Evolutionary conservation across 139 green algal species (phyloP), one percentile per base, ranked within the genome.

Genomic region (Astrephomene gubernaculifera): DNA sequence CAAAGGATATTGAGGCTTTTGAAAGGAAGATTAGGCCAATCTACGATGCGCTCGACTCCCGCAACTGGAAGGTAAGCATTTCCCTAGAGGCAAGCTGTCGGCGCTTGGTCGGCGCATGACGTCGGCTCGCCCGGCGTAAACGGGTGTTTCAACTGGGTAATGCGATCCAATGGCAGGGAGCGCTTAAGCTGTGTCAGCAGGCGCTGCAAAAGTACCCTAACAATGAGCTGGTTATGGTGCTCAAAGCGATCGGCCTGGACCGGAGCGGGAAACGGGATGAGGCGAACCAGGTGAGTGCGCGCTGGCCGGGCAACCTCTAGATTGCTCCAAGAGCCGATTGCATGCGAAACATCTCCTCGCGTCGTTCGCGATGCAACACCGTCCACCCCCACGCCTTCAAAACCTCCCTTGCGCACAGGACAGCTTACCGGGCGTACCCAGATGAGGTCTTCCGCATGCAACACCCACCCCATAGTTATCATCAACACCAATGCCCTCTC

Each of bases 31-130:
- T 97, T 31, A 75, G 85, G 9, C 87, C 91, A 0, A 89, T 98
- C 35, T 98, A 98, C 64, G 95, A 97, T 70, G 94, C 95, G 0
- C 83, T 98, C 1, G 94, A 97, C 36, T 83, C 71, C 27, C 85
- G 92, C 2, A 97, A 95, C 78, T 94, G 83, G 61, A 98, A 97
- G 90, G 95, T 94, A 71, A 29, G 61, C 29, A 57, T 54, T 22
- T n/a, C n/a, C n/a, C n/a, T n/a, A 38, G 4, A 25, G 38, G 1
- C 35, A 75, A 1, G 17, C 49, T 57, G 68, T 75, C 68, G 68
- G 38, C 68, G 68, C 39, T 57, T 21, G 33, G 68, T 35, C 24
- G 1, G 41, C 35, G 8, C 27, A 53, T 2, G 33, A 38, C 12
- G 68, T 75, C 68, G 68, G 68, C 68, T 12, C 17, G 49, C 49